Evolutionary conservation across 2,329 filamentous ascomycete species (phyloP).

Genomic region (Stemphylium lycopersici): DNA sequence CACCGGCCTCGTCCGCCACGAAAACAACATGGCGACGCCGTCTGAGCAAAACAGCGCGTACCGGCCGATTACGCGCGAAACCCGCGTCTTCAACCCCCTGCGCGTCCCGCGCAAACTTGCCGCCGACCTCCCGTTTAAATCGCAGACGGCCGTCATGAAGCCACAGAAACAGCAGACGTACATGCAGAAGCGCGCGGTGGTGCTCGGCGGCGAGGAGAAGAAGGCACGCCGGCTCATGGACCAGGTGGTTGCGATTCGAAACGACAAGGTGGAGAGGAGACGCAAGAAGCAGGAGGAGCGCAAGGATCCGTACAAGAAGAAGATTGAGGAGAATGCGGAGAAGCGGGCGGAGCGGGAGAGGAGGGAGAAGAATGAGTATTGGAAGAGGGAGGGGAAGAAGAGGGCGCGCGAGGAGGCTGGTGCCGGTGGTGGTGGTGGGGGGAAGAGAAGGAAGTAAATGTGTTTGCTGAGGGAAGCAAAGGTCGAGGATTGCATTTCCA

Average conservation of each 20-base stretch:
- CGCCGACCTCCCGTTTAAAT: conserved; percentile 87
- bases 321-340: conserved; percentile 80
- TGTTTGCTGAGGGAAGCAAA: too few relatives aligned
- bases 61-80: conserved; percentile 63
- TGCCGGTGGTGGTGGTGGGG: conserved; percentile 51
- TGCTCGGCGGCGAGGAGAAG: conserved; percentile 82
- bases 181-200: conserved; percentile 94
- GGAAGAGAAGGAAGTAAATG: conserved; percentile 42
- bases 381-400: conserved; percentile 88
- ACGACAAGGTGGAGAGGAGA: conserved; percentile 87
- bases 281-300: conserved; percentile 86
- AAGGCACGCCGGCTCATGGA: conserved; percentile 87
- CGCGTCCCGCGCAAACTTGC: conserved; percentile 80
- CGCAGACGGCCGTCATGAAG: conserved; percentile 82
- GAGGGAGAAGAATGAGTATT: conserved; percentile 90
- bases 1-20: conserved; percentile 87
- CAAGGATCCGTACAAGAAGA: conserved; percentile 78
- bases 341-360: conserved; percentile 87
- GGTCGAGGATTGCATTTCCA: not conserved
- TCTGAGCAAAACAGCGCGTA: conserved; percentile 85
- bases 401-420: conserved; percentile 58
- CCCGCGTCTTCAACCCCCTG: conserved; percentile 64
- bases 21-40: conserved; percentile 76
- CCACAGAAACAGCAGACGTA: conserved; percentile 84
- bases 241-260: conserved; percentile 87